Conservation (phyloP, 257 asterid genomes). For the Nicotiana tomentosiformis region DNA sequence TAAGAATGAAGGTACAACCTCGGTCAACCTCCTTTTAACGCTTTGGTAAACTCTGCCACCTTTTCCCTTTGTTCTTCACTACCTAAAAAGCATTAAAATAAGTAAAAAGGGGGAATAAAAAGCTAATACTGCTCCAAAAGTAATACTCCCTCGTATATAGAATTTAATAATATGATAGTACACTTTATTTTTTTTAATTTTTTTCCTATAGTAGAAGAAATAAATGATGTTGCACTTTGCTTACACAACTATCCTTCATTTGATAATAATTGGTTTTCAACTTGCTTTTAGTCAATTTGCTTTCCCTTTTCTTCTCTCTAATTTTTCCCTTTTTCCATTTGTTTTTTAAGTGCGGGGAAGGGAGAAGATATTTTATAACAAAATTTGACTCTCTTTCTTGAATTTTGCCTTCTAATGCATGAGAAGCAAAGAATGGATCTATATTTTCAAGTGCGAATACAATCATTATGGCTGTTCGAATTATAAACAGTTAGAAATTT, state of each 20-base stretch:
- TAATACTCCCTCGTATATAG: not conserved
- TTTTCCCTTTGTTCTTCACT: not conserved
- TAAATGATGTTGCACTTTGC: conserved; percentile 1
- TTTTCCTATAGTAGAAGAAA: not conserved
- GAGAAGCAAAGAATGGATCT: not conserved
- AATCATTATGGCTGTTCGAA: too few species aligned
- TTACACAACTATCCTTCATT: not conserved
- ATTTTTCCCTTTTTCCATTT: not conserved
- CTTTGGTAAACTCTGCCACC: not conserved
- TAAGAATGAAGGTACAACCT: not conserved
- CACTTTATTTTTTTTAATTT: not conserved
- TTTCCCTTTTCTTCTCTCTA: not conserved
- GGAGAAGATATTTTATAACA: not conserved
- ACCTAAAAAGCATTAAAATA: not conserved
- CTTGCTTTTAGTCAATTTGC: not conserved
- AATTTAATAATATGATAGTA: not conserved
- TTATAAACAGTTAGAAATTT: too few species aligned
- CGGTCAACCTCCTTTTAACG: not conserved
- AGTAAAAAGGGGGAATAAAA: not conserved
- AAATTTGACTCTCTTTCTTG: not conserved
- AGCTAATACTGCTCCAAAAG: not conserved
- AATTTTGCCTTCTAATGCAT: not conserved
- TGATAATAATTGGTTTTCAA: not conserved
- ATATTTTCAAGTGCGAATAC: too few species aligned
- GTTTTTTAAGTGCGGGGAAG: not conserved